These are phyloP conservation scores for Yamadazyma paraphyllophila DNA, from an alignment of 805 yeast species.

Conservation along the genomic window DNA sequence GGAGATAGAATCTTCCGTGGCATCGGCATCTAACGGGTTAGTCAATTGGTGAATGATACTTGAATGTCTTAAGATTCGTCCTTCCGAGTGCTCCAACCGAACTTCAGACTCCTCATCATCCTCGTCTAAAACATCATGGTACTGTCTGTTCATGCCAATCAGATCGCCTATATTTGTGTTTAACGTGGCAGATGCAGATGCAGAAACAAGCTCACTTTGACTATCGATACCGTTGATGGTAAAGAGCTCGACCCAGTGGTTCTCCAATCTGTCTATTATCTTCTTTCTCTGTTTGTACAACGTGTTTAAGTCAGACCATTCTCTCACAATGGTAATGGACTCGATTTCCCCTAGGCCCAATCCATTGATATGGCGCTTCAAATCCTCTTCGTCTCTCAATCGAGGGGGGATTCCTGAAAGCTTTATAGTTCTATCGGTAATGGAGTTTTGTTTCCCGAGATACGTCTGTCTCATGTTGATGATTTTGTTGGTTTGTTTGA, in stretches of 20 bases:
- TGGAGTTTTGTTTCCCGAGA: conserved; percentile 80
- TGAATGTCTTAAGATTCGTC: conserved; percentile 8
- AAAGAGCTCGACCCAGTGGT: conserved; percentile 25
- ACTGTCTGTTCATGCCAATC: conserved; percentile 19
- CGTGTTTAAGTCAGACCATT: conserved; percentile 75
- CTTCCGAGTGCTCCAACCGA: not conserved
- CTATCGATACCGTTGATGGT: conserved; percentile 32
- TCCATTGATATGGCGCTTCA: conserved; percentile 72
- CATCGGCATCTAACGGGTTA: conserved; percentile 3
- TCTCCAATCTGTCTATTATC: conserved; percentile 60
- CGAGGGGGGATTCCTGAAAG: conserved; percentile 86
- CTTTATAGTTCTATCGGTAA: conserved; percentile 88
- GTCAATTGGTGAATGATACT: conserved; percentile 24
- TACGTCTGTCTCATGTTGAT: conserved; percentile 76
- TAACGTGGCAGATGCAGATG: conserved; percentile 17
- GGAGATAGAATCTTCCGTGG: conserved; percentile 4
- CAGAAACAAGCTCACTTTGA: conserved; percentile 26
- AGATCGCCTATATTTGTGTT: conserved; percentile 29
- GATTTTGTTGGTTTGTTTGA: conserved; percentile 69
- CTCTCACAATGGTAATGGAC: conserved; percentile 75
- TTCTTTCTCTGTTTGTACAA: conserved; percentile 59
- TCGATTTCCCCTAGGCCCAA: conserved; percentile 79
- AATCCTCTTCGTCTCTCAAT: conserved; percentile 65
- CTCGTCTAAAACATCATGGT: conserved; percentile 5
- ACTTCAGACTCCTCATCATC: not conserved